A percentile compares a stretch with the other conserved stretches of the same genome.
Evolutionary conservation across 2,329 filamentous ascomycete genomes (phyloP).

Genomic region (Paecilomyces fulvus): DNA sequence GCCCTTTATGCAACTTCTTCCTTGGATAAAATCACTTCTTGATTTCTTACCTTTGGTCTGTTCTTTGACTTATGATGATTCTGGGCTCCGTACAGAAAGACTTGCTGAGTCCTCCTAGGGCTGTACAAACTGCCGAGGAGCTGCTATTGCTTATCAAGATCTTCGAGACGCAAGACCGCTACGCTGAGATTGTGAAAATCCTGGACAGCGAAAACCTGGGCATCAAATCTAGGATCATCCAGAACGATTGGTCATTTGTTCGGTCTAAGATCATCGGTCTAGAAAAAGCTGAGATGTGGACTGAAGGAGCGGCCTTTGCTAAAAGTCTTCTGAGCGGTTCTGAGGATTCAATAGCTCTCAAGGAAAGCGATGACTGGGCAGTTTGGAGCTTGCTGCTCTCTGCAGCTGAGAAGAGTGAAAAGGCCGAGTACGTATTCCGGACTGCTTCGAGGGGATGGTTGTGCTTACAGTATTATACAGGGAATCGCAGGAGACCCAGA

Average conservation of each 20-base stretch:
- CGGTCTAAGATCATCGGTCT: conserved; percentile 30
- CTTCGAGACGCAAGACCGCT: conserved; percentile 32
- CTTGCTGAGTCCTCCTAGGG: conserved; percentile 31
- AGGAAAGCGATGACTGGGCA: conserved; percentile 37
- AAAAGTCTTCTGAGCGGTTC: conserved; percentile 28
- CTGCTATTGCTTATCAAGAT: conserved; percentile 37
- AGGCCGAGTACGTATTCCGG: conserved; percentile 22
- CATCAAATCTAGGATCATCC: conserved; percentile 32
- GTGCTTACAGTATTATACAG: conserved; percentile 12
- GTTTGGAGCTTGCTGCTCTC: conserved; percentile 37
- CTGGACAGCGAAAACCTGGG: conserved; percentile 36
- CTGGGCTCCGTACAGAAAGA: conserved; percentile 26
- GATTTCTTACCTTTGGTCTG: conserved; percentile 1
- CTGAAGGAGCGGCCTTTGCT: conserved; percentile 28
- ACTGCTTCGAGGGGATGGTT: neutral
- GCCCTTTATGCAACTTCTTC: neutral
- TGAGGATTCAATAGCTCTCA: conserved; percentile 18
- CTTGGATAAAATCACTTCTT: neutral
- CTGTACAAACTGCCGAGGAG: conserved; percentile 40
- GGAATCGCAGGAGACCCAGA: conserved; percentile 18
- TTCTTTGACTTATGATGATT: conserved; percentile 11
- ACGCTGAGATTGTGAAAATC: conserved; percentile 33
- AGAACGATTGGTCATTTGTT: conserved; percentile 37
- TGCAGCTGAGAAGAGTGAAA: conserved; percentile 23
- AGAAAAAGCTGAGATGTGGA: conserved; percentile 30